Evolutionary conservation across 1,284 basidiomycete genomes (phyloP).

Genomic region (Pseudozyma tsukubaensis): DNA sequence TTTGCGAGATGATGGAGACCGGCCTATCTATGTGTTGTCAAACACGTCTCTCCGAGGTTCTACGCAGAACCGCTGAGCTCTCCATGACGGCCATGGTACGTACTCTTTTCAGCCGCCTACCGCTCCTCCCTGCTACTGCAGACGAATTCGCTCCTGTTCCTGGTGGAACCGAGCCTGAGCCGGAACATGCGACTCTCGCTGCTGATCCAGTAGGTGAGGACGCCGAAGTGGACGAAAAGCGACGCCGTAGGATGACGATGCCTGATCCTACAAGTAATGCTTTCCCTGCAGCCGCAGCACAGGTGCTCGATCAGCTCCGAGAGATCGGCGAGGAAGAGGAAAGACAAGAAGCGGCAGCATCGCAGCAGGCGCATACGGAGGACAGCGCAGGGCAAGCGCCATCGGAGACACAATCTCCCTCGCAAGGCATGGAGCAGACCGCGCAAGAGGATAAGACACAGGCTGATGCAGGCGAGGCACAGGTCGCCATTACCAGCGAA

Average conservation of each 20-base stretch:
- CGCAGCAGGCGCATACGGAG: slow-evolving; percentile 6
- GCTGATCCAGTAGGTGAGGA: slow-evolving; percentile 56
- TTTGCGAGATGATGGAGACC: slow-evolving; percentile 98
- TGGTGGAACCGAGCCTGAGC: slow-evolving; percentile 50
- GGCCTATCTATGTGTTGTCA: slow-evolving; percentile 97
- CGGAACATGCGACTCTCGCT: slow-evolving; percentile 60
- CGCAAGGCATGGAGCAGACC: not conserved
- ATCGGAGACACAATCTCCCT: not conserved
- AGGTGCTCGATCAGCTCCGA: slow-evolving; percentile 50
- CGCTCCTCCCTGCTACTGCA: slow-evolving; percentile 71
- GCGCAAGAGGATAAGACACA: not conserved
- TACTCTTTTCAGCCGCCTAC: slow-evolving; percentile 81
- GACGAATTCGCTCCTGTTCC: slow-evolving; percentile 58
- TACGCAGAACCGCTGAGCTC: slow-evolving; percentile 91
- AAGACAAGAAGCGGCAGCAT: slow-evolving; percentile 18
- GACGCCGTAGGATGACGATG: slow-evolving; percentile 66
- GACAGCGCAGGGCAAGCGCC: slow-evolving; percentile 1
- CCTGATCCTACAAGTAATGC: slow-evolving; percentile 67
- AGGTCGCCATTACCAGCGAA: not conserved
- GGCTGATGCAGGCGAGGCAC: not conserved
- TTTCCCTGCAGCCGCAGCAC: slow-evolving; percentile 61
- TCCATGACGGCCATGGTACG: slow-evolving; percentile 89
- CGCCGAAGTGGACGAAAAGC: slow-evolving; percentile 48
- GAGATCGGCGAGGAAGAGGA: slow-evolving; percentile 56
- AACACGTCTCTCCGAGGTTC: slow-evolving; percentile 88